A percentile compares a stretch with the other conserved stretches of the same genome.
phyloP scores from a whole-genome alignment of 2,329 filamentous ascomycete genomes.

The Sarocladiaceae sp. region DNA sequence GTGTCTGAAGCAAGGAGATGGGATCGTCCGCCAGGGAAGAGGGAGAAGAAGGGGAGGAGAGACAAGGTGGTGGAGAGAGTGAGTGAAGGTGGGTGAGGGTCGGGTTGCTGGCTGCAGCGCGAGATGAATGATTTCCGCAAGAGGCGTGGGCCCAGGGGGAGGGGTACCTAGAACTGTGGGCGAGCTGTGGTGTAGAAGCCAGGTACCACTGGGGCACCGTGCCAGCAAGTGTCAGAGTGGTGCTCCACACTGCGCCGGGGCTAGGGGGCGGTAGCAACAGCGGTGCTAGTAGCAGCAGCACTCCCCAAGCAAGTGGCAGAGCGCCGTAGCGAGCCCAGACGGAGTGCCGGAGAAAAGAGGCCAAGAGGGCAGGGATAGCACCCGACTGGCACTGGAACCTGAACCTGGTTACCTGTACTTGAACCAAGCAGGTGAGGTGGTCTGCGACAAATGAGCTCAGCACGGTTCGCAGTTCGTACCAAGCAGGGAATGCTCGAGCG shows the following conservation, averaged over 20 bases:
- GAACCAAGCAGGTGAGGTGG: too few relatives aligned
- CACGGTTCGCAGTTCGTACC: conserved; percentile 6
- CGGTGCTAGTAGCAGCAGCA: too few relatives aligned
- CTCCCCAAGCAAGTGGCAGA: too few relatives aligned
- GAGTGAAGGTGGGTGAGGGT: conserved; percentile 9
- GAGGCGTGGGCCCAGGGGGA: conserved; percentile 8
- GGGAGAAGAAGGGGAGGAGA: conserved; percentile 4
- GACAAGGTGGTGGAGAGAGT: conserved; percentile 7
- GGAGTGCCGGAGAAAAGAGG: conserved; percentile 8
- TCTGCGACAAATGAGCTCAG: conserved; percentile 2
- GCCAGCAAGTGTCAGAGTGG: too few relatives aligned
- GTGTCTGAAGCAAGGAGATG: conserved; percentile 9
- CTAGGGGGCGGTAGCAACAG: conserved; percentile 8
- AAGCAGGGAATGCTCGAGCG: conserved; percentile 4
- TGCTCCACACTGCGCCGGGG: conserved; percentile 5
- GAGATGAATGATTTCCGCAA: conserved; percentile 10
- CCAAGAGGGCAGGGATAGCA: conserved; percentile 1
- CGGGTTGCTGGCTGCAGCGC: conserved; percentile 5
- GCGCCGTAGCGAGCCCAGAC: conserved; percentile 4
- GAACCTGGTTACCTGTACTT: too few relatives aligned
- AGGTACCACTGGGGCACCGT: too few relatives aligned
- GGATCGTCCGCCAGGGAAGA: conserved; percentile 8
- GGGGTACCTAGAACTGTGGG: neutral
- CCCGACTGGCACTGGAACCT: conserved; percentile 4
- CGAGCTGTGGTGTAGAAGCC: neutral